Percentiles rank a stretch among this genome's conserved stretches.
Evolutionary conservation across 2,329 filamentous ascomycete species (phyloP).

Genomic region (Aspergillus felis): DNA sequence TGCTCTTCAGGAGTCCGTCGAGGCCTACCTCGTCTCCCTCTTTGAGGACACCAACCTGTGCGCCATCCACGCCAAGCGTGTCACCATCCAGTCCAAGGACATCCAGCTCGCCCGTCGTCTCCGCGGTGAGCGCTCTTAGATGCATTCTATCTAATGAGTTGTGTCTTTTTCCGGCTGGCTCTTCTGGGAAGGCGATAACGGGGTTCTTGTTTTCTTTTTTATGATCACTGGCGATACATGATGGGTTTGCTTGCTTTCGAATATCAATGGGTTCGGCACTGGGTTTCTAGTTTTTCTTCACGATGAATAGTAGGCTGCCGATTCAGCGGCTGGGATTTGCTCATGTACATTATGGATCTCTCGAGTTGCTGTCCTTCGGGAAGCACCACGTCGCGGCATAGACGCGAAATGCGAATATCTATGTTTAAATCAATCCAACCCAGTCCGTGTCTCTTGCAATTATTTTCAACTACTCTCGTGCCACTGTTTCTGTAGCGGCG

Average conservation of each 20-base stretch:
- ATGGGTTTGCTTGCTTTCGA: constrained; percentile 38
- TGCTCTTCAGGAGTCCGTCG: constrained; percentile 95
- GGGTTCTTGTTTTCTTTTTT: constrained; percentile 35
- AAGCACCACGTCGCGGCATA: constrained; percentile 32
- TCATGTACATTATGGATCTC: constrained; percentile 34
- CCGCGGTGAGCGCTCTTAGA: constrained; percentile 84
- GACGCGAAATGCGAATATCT: constrained; percentile 31
- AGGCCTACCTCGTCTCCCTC: constrained; percentile 96
- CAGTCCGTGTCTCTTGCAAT: constrained; percentile 3
- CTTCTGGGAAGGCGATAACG: constrained; percentile 39
- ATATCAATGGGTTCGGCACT: constrained; percentile 39
- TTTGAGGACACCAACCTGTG: constrained; percentile 99
- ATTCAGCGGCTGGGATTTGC: constrained; percentile 22
- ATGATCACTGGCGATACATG: constrained; percentile 43
- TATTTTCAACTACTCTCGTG: not conserved
- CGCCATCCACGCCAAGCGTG: constrained; percentile 98
- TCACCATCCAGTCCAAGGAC: constrained; percentile 91
- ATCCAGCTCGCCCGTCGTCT: constrained; percentile 95
- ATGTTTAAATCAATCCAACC: constrained; percentile 19
- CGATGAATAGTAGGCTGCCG: constrained; percentile 29
- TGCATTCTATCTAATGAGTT: constrained; percentile 22
- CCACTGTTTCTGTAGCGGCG: not conserved
- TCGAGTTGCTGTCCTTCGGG: constrained; percentile 26
- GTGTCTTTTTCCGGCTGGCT: constrained; percentile 30
- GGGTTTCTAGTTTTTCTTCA: constrained; percentile 34